A percentile compares a stretch with the other conserved stretches of the same genome.
phyloP scores from a whole-genome alignment of 768 basidiomycete genomes.

The Lenzites betulinus region DNA sequence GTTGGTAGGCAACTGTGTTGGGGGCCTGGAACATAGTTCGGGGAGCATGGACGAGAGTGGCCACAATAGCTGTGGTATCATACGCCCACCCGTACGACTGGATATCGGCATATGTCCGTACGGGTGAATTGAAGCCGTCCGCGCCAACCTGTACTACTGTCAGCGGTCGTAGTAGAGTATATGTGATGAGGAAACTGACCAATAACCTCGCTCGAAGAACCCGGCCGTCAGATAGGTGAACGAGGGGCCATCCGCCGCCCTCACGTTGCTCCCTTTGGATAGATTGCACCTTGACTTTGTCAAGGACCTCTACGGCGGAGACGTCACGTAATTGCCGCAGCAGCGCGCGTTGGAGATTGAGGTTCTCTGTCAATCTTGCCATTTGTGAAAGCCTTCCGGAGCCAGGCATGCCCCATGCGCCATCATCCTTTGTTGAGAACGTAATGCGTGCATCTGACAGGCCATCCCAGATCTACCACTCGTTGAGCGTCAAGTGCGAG shows the following conservation, averaged over 20 bases:
- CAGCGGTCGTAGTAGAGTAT: too few relatives aligned
- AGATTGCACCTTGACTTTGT: conserved; percentile 71
- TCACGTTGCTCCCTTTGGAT: conserved; percentile 55
- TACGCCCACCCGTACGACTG: conserved; percentile 92
- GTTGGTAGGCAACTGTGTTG: conserved; percentile 87
- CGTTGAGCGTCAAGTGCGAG: not conserved
- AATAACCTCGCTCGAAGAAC: conserved; percentile 73
- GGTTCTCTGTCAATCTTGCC: conserved; percentile 88
- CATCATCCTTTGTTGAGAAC: conserved; percentile 45
- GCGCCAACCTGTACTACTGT: conserved; percentile 74
- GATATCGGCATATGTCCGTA: conserved; percentile 83
- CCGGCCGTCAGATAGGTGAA: conserved; percentile 70
- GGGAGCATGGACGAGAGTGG: conserved; percentile 77
- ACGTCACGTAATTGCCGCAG: conserved; percentile 59
- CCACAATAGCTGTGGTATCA: conserved; percentile 86
- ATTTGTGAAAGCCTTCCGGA: conserved; percentile 46
- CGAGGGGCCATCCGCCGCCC: conserved; percentile 75
- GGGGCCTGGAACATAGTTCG: conserved; percentile 60
- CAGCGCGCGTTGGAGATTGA: conserved; percentile 88
- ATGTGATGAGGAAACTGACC: conserved; percentile 42
- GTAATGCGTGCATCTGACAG: conserved; percentile 76
- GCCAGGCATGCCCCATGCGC: conserved; percentile 45
- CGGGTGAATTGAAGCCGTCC: conserved; percentile 94
- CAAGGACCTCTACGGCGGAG: conserved; percentile 62
- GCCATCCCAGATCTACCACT: conserved; percentile 87